These are phyloP conservation scores for Coemansia asiatica DNA, from an alignment of 192 early-diverging fungal genomes.

Conservation along the genomic window DNA sequence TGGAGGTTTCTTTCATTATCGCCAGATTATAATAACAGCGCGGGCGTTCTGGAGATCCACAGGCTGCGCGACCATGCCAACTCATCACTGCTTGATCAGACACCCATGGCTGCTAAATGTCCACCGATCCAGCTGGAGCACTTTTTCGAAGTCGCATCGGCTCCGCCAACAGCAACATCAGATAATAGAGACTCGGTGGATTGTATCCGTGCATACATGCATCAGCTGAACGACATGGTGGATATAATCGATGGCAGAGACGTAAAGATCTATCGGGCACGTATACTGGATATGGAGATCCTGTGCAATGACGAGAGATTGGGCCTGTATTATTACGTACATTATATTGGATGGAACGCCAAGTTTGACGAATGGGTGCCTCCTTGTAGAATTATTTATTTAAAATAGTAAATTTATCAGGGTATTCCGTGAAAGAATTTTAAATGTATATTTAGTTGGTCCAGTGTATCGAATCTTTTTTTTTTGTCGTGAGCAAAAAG, in stretches of 20 bases:
- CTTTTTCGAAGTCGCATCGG: background rate
- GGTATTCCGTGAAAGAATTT: background rate
- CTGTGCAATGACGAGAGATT: slow-evolving; percentile 16
- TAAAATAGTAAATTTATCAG: too few relatives aligned
- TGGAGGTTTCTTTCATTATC: slow-evolving; percentile 30
- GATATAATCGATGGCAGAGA: slow-evolving; percentile 36
- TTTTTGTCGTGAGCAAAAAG: too few relatives aligned
- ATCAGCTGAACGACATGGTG: slow-evolving; percentile 12
- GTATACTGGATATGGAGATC: slow-evolving; percentile 23
- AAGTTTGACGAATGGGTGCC: slow-evolving; percentile 52
- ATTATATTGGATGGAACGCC: slow-evolving; percentile 39
- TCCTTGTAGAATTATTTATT: slow-evolving; percentile 39
- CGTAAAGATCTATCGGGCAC: slow-evolving; percentile 30
- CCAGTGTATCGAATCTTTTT: too few relatives aligned
- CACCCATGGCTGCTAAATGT: background rate
- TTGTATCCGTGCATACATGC: slow-evolving; percentile 40
- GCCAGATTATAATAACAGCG: background rate
- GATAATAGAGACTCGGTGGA: slow-evolving; percentile 6
- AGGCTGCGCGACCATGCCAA: background rate
- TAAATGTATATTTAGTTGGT: background rate
- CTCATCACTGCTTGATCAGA: background rate
- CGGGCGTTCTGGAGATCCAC: background rate
- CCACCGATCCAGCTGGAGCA: background rate
- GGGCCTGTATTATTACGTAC: slow-evolving; percentile 47
- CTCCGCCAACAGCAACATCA: background rate